phyloP scores from a whole-genome alignment of 179 eudicot genomes.

The Heliamphora pulchella region DNA sequence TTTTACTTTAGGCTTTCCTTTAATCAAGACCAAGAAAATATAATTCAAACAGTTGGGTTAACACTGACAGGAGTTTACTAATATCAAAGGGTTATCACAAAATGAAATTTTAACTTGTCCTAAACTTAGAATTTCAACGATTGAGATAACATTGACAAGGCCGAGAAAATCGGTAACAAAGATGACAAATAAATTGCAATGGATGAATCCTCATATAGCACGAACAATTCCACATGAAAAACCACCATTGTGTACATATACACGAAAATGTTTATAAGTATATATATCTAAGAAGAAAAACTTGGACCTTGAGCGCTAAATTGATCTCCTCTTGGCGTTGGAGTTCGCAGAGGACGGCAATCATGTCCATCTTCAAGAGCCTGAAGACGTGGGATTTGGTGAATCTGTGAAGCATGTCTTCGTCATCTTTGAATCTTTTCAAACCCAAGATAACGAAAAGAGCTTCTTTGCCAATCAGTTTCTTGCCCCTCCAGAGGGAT shows the following conservation, averaged over 20 bases:
- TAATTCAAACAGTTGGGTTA: background rate
- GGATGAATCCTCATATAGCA: too few relatives aligned
- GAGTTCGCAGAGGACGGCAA: slow-evolving; percentile 75
- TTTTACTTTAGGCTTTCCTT: background rate
- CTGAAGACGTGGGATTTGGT: slow-evolving; percentile 56
- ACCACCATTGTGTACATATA: background rate
- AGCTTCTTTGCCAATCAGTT: slow-evolving; percentile 84
- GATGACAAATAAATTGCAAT: too few relatives aligned
- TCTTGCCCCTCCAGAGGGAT: slow-evolving; percentile 82
- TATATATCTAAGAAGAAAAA: background rate
- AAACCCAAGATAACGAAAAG: slow-evolving; percentile 57
- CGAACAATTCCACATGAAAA: background rate
- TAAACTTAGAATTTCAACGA: background rate
- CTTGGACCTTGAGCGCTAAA: slow-evolving; percentile 67
- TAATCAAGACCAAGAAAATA: background rate
- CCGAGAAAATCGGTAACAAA: background rate
- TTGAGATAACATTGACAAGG: background rate
- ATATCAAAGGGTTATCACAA: background rate
- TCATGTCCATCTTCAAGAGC: slow-evolving; percentile 74
- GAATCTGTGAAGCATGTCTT: slow-evolving; percentile 53
- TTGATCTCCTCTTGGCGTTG: slow-evolving; percentile 70
- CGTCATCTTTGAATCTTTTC: slow-evolving; percentile 66
- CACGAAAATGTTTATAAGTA: background rate
- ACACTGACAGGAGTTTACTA: background rate
- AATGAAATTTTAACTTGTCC: background rate